Evolutionary conservation across 164 flowering plant genomes (phyloP), one percentile per base, ranked within the genome.

Genomic region (Magnolia sinica): DNA sequence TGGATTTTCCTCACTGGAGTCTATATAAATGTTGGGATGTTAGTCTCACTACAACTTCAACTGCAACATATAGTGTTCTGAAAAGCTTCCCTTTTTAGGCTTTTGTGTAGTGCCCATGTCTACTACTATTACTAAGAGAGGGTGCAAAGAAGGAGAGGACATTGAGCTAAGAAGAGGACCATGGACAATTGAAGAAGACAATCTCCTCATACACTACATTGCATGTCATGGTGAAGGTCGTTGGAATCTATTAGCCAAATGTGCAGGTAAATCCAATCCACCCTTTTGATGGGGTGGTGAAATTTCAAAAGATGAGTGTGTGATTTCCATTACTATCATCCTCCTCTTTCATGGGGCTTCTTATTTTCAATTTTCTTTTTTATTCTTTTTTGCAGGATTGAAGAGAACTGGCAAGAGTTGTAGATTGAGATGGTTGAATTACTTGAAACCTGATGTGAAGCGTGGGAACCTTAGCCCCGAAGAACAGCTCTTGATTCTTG

Each of bases 171-270:
- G 98, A 76, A 89, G 90, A 87, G 98, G 98, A 23, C 96, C 97
- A 72, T 94, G 98, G 98, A 92, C 98, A 24, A 82, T 86, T 37
- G 96, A 94, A 52, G 98, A 94, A 83, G 98, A 94, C 80, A 83
- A 77, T 72, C 82, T 86, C 55, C 89, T 91, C 58, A 82, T 83
- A 49, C 87, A 86, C 31, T 88, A 82, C 85, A 87, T 91, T 70
- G 77, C 89, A 63, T 76, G 45, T 72, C 89, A 88, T 69, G 92
- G 98, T 14, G 96, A 93, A 81, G 94, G 96, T 10, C 89, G 93
- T 7, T 93, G 98, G 98, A 91, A 93, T 82, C 74, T 82, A 72
- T 80, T 93, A 9, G 93, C 98, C 0, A 82, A 84, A 75, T 81
- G 81, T 76, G 82, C 98, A 63, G 98, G 98, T 93, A 82, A 71